A percentile compares a stretch with the other conserved stretches of the same genome.
Conservation (phyloP, 2,329 filamentous ascomycete genomes). For the Aplosporella prunicola region DNA sequence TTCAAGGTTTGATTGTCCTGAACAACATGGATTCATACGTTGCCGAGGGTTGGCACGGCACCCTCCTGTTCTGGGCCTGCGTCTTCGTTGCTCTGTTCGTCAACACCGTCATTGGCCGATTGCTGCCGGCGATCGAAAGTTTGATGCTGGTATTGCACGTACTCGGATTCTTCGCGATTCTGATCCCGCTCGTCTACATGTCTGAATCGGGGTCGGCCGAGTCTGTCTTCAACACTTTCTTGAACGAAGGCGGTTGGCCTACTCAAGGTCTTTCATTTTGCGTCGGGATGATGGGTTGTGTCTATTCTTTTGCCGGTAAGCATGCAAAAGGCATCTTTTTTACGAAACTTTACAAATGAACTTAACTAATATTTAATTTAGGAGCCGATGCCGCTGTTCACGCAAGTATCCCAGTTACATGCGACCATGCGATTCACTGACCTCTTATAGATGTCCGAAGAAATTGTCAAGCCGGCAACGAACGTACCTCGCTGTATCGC, state of each 20-base stretch:
- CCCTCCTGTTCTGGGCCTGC: constrained; percentile 39
- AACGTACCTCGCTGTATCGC: constrained; percentile 33
- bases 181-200: constrained; percentile 38
- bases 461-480: constrained; percentile 24
- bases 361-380: no score
- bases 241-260: constrained; percentile 38
- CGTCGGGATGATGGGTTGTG: constrained; percentile 33
- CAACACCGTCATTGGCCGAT: constrained; percentile 35
- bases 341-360: no score
- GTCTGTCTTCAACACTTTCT: constrained; percentile 40
- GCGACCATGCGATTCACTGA: neutral
- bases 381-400: no score
- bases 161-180: constrained; percentile 43
- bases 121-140: constrained; percentile 41
- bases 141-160: constrained; percentile 42
- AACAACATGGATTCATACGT: constrained; percentile 30
- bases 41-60: constrained; percentile 39
- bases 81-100: constrained; percentile 30
- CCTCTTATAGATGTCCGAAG: constrained; percentile 17
- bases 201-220: constrained; percentile 32
- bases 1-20: constrained; percentile 27
- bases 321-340: constrained; percentile 5
- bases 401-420: no score
- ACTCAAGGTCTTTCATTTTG: constrained; percentile 36
- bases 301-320: constrained; percentile 29